phyloP scores from a whole-genome alignment of 176 grass and related monocot genomes.

The Microstegium vimineum region DNA sequence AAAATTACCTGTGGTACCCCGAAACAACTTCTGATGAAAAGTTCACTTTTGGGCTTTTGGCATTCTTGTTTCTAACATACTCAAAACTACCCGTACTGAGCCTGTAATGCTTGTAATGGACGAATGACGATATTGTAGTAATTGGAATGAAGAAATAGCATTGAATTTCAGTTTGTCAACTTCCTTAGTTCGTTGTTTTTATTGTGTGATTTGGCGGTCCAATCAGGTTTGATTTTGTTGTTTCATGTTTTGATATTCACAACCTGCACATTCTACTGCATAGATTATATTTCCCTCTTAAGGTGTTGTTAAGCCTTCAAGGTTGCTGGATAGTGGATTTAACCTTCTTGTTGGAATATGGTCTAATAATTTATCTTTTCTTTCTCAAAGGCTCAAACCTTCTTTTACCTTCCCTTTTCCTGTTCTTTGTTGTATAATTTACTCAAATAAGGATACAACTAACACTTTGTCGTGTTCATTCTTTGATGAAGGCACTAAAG shows the following conservation, averaged over 20 bases:
- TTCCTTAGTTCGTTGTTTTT: not conserved
- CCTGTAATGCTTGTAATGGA: not conserved
- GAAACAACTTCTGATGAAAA: not conserved
- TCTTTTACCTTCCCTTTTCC: not conserved
- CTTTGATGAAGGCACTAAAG: slow-evolving; percentile 59
- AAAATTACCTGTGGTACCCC: not conserved
- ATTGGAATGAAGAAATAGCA: not conserved
- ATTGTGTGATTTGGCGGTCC: not conserved
- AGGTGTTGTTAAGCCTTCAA: not conserved
- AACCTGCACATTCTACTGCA: not conserved
- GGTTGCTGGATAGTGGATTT: not conserved
- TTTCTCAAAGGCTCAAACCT: not conserved
- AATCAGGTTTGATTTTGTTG: not conserved
- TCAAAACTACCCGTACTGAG: not conserved
- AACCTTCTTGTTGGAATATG: not conserved
- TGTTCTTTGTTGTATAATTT: slow-evolving; percentile 20
- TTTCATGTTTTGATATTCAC: not conserved
- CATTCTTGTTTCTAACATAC: slow-evolving; percentile 3
- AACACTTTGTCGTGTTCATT: slow-evolving; percentile 25
- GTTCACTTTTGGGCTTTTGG: not conserved
- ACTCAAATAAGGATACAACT: slow-evolving; percentile 3
- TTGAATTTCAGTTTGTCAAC: not conserved
- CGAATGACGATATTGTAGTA: not conserved
- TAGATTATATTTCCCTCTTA: not conserved
- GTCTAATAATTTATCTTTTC: not conserved